Evolutionary conservation across 2,329 filamentous ascomycete species (phyloP), one percentile per base, ranked within the genome.

Genomic region (Thelonectria blattea): DNA sequence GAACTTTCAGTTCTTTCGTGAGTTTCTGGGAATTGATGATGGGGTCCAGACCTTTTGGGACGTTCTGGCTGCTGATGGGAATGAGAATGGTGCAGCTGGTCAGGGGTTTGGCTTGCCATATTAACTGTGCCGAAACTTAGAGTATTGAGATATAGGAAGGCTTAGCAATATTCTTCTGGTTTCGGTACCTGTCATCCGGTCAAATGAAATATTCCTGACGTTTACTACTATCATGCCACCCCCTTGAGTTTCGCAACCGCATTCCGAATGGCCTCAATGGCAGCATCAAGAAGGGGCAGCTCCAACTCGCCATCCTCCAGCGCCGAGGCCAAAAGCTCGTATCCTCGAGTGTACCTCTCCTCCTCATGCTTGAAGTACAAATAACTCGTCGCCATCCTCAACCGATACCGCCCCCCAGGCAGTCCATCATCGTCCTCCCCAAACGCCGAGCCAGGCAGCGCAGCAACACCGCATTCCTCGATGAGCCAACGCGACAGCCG

Each of bases 331-430:
- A 56, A 45, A 56, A 56, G 15, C 3, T 56, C 53, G 20, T 56
- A 56, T 17, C 53, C 53, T 14, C 27, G 27, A 3, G 6, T 11
- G n/a, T 56, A 56, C n/a, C 45, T 49, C 2, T 56, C 45, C 11
- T 34, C 3, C 24, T 56, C 32, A 12, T 20, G 10, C 15, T 7
- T 22, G 11, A 56, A 56, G 45, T 49, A 56, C 11, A 56, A 34
- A n/a, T 56, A 56, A 14, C 53, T 56, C 10, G 53, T 56, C 18
- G 53, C 45, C 53, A 56, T 56, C 5, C 53, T 30, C n/a, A 56
- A 8, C 9, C 53, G 22, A 24, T 49, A 56, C 9, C 53, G 53
- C 14, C 53, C 53, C 22, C 53, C 53, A 7, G 22, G 6, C 11
- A 50, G 30, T 11, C 53, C 53, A 10, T n/a, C 22, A 20, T 56